A percentile compares a stretch with the other conserved stretches of the same genome.
These are phyloP conservation scores for Apiospora malaysiana DNA, from an alignment of 2,329 filamentous ascomycete genomes.

Conservation along the genomic window DNA sequence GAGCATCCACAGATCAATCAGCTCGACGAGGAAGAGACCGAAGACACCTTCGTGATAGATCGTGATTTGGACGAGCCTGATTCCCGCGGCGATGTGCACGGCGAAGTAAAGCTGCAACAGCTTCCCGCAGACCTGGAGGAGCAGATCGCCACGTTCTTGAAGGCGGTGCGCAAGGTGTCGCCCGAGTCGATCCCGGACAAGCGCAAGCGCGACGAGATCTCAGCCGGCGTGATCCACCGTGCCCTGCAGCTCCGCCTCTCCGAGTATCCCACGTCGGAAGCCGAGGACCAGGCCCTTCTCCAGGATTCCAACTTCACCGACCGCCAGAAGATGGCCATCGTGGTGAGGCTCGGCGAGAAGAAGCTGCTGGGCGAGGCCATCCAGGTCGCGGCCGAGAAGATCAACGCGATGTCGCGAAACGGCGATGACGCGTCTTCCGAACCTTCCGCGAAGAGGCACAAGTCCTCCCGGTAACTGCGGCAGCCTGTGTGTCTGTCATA, in stretches of 20 bases:
- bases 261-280: conserved; percentile 50
- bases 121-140: conserved; percentile 58
- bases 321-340: conserved; percentile 64
- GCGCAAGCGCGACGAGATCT: conserved; percentile 54
- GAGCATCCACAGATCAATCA: conserved; percentile 41
- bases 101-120: conserved; percentile 44
- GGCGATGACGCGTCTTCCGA: conserved; percentile 28
- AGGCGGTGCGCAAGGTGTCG: conserved; percentile 52
- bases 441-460: conserved; percentile 39
- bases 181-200: conserved; percentile 53
- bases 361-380: conserved; percentile 64
- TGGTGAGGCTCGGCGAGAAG: conserved; percentile 76
- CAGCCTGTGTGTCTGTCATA: neutral
- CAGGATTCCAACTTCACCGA: conserved; percentile 36
- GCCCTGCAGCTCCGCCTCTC: conserved; percentile 46
- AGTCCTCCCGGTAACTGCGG: conserved; percentile 28
- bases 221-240: conserved; percentile 46
- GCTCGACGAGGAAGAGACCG: conserved; percentile 70
- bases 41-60: conserved; percentile 76
- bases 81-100: conserved; percentile 51
- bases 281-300: conserved; percentile 48
- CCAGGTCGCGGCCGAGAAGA: conserved; percentile 39
- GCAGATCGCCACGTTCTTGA: conserved; percentile 57
- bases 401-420: conserved; percentile 29
- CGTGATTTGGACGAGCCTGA: conserved; percentile 58